phyloP scores from a whole-genome alignment of 2,329 filamentous ascomycete genomes.

The Pseudopithomyces maydicus region DNA sequence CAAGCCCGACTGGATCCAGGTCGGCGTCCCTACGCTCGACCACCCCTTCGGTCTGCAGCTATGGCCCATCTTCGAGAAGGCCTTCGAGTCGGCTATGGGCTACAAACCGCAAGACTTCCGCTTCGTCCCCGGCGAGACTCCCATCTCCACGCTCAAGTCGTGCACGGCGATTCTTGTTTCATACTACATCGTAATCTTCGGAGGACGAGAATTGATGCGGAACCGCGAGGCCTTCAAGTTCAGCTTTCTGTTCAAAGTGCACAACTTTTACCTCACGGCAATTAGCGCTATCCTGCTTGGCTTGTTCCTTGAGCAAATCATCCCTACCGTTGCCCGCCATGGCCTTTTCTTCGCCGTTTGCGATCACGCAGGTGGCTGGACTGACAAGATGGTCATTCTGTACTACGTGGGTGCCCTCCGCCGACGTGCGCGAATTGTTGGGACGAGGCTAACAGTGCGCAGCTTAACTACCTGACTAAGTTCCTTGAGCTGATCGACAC shows the following conservation, averaged over 20 bases:
- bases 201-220: constrained; percentile 90
- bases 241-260: constrained; percentile 87
- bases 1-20: constrained; percentile 58
- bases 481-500: constrained; percentile 96
- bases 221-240: constrained; percentile 84
- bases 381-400: constrained; percentile 85
- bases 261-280: constrained; percentile 92
- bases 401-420: constrained; percentile 79
- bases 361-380: constrained; percentile 83
- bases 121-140: constrained; percentile 80
- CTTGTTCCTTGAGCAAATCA: constrained; percentile 88
- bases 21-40: constrained; percentile 77
- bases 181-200: constrained; percentile 95
- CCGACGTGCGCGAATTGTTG: not conserved
- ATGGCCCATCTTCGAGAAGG: constrained; percentile 94
- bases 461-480: constrained; percentile 99
- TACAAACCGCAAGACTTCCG: constrained; percentile 86
- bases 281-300: constrained; percentile 81
- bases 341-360: constrained; percentile 93
- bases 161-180: constrained; percentile 79
- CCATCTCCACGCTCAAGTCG: constrained; percentile 87
- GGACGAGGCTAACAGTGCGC: constrained; percentile 44
- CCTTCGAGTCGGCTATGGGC: constrained; percentile 75
- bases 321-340: constrained; percentile 78
- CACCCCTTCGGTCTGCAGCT: constrained; percentile 87